Evolutionary conservation across 768 basidiomycete genomes (phyloP).

Genomic region (Suillus alpinus): DNA sequence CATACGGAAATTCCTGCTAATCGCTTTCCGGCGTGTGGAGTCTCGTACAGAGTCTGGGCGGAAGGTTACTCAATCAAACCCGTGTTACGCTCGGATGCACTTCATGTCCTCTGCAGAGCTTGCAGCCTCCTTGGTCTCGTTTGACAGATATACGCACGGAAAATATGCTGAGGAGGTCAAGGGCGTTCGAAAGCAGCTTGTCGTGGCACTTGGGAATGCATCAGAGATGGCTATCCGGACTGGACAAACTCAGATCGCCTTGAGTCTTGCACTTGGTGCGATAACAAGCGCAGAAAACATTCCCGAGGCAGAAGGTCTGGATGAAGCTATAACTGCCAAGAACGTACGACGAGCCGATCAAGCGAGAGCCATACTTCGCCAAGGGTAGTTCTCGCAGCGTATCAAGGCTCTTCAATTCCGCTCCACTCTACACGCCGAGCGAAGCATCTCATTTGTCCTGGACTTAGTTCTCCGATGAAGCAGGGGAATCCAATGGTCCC

Average conservation of each 20-base stretch:
- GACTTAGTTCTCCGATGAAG: not conserved
- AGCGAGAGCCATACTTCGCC: not conserved
- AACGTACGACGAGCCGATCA: conserved; percentile 2
- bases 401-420: not conserved
- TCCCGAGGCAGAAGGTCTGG: not conserved
- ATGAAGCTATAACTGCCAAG: not conserved
- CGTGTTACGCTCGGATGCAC: conserved; percentile 21
- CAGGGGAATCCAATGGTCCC: not conserved
- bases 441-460: not conserved
- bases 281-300: not conserved
- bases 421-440: not conserved
- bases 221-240: conserved; percentile 27
- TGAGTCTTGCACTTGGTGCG: conserved; percentile 1
- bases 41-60: conserved; percentile 23
- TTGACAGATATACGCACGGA: conserved; percentile 26
- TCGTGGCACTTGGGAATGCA: conserved; percentile 31
- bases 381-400: not conserved
- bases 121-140: conserved; percentile 25
- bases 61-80: conserved; percentile 15
- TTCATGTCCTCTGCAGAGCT: conserved; percentile 31
- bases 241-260: not conserved
- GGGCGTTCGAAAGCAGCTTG: conserved; percentile 26
- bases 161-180: conserved; percentile 13
- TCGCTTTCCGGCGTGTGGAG: conserved; percentile 16
- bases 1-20: conserved; percentile 19